These are phyloP conservation scores for Phytophthora chlamydospora DNA, from an alignment of 352 stramenopile species.

Conservation along the genomic window DNA sequence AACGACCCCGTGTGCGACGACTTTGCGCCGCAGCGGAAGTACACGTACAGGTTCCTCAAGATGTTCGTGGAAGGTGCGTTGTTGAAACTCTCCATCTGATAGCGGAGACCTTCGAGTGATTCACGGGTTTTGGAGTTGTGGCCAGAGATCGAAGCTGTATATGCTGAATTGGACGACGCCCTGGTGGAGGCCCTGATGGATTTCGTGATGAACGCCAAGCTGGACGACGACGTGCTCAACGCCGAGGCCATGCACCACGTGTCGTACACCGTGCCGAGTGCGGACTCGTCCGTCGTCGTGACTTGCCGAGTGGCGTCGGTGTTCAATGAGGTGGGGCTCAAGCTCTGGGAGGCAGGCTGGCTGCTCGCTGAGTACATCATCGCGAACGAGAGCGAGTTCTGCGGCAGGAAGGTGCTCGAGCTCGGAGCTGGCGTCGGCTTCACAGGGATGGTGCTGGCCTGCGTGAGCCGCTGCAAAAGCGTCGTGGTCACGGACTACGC, in stretches of 20 bases:
- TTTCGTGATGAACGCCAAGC: conserved; percentile 49
- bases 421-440: conserved; percentile 79
- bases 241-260: conserved; percentile 78
- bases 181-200: conserved; percentile 64
- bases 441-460: conserved; percentile 65
- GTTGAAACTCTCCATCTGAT: no score
- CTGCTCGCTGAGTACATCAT: conserved; percentile 79
- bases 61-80: conserved; percentile 55
- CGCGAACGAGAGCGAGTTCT: conserved; percentile 57
- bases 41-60: conserved; percentile 79
- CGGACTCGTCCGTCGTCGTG: conserved; percentile 37
- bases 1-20: conserved; percentile 61
- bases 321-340: conserved; percentile 85
- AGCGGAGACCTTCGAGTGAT: no score
- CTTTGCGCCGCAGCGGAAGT: conserved; percentile 65
- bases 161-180: conserved; percentile 56
- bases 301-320: conserved; percentile 80
- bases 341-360: conserved; percentile 83
- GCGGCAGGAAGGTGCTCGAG: conserved; percentile 61
- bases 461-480: conserved; percentile 34
- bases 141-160: conserved; percentile 60
- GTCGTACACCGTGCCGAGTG: conserved; percentile 56
- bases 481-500: conserved; percentile 82
- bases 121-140: not conserved
- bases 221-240: conserved; percentile 38